Evolutionary conservation across 2,329 filamentous ascomycete genomes (phyloP), one percentile per base, ranked within the genome.

Genomic region (Westerdykella sp.): DNA sequence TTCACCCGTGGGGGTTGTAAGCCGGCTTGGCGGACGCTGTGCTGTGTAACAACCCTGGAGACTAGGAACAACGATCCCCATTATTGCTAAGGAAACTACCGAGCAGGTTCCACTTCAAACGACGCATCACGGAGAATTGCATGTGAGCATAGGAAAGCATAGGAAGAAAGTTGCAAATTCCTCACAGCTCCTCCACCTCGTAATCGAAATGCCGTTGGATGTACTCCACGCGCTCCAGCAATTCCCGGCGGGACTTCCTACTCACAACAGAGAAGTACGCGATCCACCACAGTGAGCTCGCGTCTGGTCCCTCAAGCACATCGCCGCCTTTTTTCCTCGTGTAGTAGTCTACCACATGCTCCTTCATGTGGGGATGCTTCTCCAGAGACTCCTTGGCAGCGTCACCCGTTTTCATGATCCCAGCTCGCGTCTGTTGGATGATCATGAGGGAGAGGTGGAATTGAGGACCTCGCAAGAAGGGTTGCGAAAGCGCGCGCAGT

Each of bases 401-500:
- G 22, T 47, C 45, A 4, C 23, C 34, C 2, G 45, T 41, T 35
- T 44, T 44, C 45, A 47, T 47, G 37, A 47, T 31, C 3, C 45
- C 45, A 9, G 41, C 38, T 9, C 39, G 23, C 1, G 41, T 44
- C 34, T 44, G 45, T 23, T 41, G 45, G 5, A 47, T 37, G 31
- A 47, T 44, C 37, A 47, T 44, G 5, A 47, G 16, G 12, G 39
- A 42, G n/a, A 42, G 37, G 37, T 35, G 42, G n/a, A 39, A 40
- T 23, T 41, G 43, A 25, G 43, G 39, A 3, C 45, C 45, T 13
- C 36, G 14, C 5, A 45, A 11, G 15, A 48, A 47, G 7, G 57
- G 49, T 14, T 54, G 49, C 6, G 51, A 40, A n/a, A 60, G 50
- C 15, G 44, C 46, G 6, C 39, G 41, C 12, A 50, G 39, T 13